Evolutionary conservation across 2,329 filamentous ascomycete genomes (phyloP), one percentile per base, ranked within the genome.

Genomic region (Ascocoryne sarcoides): DNA sequence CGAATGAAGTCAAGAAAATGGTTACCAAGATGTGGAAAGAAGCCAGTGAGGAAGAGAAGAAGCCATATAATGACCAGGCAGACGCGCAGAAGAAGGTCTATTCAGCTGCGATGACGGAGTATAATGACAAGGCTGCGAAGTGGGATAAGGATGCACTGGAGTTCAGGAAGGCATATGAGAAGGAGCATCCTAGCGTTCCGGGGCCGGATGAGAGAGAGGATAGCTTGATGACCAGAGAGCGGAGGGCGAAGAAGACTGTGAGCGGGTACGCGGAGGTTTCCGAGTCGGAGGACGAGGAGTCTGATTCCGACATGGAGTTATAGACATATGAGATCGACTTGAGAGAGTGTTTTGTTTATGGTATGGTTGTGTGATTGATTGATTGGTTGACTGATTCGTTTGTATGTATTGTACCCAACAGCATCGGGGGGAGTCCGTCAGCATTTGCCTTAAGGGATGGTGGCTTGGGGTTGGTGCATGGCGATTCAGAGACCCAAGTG

Each of bases 11-110:
- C 41, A 84, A 92, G 23, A 76, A 80, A 37, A 86, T 88, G 59
- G 76, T 92, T 8, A 89, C 89, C 19, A 82, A 83, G 57, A 89
- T 92, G 80, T 98, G 92, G 92, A 85, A 83, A 52, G 82, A 84
- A 36, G 79, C 84, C 0, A 64, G 71, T 2, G 69, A 77, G 4
- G 83, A 84, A 32, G 73, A 79, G 51, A 85, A 82, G 56, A 72
- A 74, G 57, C 89, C 88, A 1, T 96, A 84, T 55, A 73, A 89
- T 36, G 80, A 87, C 19, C 73, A 81, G 58, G 84, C 84, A 3
- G 71, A 79, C 40, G 71, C 71, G 38, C 82, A 86, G 50, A 89
- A 89, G 59, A 69, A 72, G 42, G 68, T 64, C 2, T 84, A 88
- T 50, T 67, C 67, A 19, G 67, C 69, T 28, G 71, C 71, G 5